Percentiles rank a stretch among this genome's conserved stretches.
Conservation (phyloP, 1,284 basidiomycete species). For the Cronartium ribicola region DNA sequence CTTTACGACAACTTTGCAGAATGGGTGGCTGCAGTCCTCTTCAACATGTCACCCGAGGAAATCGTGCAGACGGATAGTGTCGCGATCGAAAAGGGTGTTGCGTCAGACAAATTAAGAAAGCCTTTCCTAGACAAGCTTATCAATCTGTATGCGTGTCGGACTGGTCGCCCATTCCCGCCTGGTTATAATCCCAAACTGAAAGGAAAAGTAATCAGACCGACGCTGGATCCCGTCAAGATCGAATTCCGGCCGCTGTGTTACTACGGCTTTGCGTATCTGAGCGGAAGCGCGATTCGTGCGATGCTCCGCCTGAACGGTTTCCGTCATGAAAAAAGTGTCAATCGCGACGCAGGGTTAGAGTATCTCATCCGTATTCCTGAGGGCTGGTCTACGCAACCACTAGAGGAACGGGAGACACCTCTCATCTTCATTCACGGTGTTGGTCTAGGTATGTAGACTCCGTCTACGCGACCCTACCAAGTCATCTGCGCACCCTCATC, state of each 20-base stretch:
- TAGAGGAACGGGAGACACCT: conserved; percentile 23
- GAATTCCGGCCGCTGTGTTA: conserved; percentile 8
- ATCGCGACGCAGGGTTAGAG: conserved; percentile 8
- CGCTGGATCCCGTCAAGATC: conserved; percentile 25
- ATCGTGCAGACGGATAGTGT: conserved; percentile 20
- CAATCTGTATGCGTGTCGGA: conserved; percentile 12
- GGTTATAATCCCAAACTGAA: conserved; percentile 31
- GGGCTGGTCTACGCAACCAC: conserved; percentile 9
- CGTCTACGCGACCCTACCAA: too few species aligned
- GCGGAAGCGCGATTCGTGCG: conserved; percentile 3
- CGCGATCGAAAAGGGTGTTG: conserved; percentile 5
- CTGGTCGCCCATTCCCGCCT: conserved; percentile 11
- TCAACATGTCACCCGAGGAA: conserved; percentile 13
- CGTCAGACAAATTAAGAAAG: background rate
- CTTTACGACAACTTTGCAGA: conserved; percentile 21
- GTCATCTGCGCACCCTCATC: too few species aligned
- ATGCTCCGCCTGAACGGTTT: conserved; percentile 16
- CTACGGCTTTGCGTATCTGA: conserved; percentile 17
- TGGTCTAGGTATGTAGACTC: conserved; percentile 12
- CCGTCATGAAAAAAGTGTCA: conserved; percentile 6
- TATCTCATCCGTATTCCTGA: conserved; percentile 28
- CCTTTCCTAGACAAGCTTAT: conserved; percentile 20
- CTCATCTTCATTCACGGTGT: conserved; percentile 34
- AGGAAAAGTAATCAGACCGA: conserved; percentile 18
- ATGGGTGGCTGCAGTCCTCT: conserved; percentile 20